Conservation (phyloP, 225 moss, liverwort and hornwort genomes). For the Neckera pumila region DNA sequence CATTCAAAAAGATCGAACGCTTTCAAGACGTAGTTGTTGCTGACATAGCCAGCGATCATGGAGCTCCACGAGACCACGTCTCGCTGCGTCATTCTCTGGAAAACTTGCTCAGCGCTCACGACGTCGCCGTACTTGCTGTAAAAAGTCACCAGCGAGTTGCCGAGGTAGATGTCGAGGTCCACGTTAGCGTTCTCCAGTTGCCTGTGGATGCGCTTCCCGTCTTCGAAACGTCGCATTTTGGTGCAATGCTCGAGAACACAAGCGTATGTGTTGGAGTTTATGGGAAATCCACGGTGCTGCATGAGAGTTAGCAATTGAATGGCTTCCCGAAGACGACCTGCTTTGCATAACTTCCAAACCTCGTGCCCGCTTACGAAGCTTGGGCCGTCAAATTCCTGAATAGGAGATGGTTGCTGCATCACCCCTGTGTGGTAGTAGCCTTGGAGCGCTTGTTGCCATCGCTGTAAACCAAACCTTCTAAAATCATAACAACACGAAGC, state of each 20-base stretch:
- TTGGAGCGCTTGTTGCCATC: constrained; percentile 8
- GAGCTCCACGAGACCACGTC: constrained; percentile 47
- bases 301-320: constrained; percentile 8
- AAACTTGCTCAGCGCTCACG: constrained; percentile 4
- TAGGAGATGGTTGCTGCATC: background rate
- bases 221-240: constrained; percentile 6
- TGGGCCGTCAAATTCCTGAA: background rate
- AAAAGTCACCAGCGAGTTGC: constrained; percentile 31
- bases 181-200: background rate
- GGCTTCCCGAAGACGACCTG: constrained; percentile 14
- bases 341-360: constrained; percentile 18
- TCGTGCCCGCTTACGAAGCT: constrained; percentile 7
- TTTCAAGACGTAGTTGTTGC: background rate
- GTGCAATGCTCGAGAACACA: constrained; percentile 28
- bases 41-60: constrained; percentile 26
- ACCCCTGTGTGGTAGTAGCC: background rate
- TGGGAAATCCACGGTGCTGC: constrained; percentile 6
- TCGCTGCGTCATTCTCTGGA: constrained; percentile 7
- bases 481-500: background rate
- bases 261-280: constrained; percentile 23
- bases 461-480: background rate
- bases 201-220: constrained; percentile 22
- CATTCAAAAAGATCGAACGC: constrained; percentile 15
- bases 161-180: constrained; percentile 26
- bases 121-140: constrained; percentile 29